Evolutionary conservation across 1,284 basidiomycete species (phyloP).

Genomic region (Inonotus hispidus): DNA sequence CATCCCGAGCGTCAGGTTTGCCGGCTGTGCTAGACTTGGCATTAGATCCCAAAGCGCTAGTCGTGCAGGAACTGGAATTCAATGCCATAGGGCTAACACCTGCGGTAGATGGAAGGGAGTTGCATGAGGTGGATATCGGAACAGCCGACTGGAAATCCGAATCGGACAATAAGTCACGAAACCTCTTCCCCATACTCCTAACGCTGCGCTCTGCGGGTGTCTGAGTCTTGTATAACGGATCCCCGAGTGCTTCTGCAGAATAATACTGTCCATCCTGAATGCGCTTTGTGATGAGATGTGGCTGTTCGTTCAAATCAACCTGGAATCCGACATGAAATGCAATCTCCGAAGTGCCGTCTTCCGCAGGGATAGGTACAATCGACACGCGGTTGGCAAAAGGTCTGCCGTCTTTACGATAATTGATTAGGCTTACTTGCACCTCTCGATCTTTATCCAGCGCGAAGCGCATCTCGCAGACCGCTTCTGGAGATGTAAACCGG

Average conservation of each 20-base stretch:
- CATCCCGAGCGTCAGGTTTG: slow-evolving; percentile 25
- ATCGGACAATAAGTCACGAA: slow-evolving; percentile 36
- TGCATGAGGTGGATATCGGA: slow-evolving; percentile 29
- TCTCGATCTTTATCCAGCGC: slow-evolving; percentile 72
- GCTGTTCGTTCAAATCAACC: slow-evolving; percentile 85
- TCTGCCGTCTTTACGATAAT: slow-evolving; percentile 82
- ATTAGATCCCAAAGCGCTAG: slow-evolving; percentile 10
- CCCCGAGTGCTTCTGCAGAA: slow-evolving; percentile 43
- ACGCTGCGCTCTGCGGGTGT: slow-evolving; percentile 16
- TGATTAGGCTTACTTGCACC: slow-evolving; percentile 83
- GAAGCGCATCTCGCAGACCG: slow-evolving; percentile 66
- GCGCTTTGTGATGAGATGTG: slow-evolving; percentile 74
- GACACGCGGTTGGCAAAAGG: slow-evolving; percentile 86
- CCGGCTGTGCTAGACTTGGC: slow-evolving; percentile 23
- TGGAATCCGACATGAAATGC: slow-evolving; percentile 92
- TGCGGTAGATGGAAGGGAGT: background rate
- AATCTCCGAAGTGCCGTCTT: slow-evolving; percentile 53
- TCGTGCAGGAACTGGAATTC: slow-evolving; percentile 25
- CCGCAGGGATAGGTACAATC: slow-evolving; percentile 75
- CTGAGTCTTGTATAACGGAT: background rate
- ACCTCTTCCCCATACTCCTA: slow-evolving; percentile 39
- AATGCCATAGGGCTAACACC: background rate
- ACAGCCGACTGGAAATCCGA: slow-evolving; percentile 35
- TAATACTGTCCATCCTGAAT: slow-evolving; percentile 68
- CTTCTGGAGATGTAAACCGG: slow-evolving; percentile 61